Evolutionary conservation across 2,329 filamentous ascomycete genomes (phyloP), one percentile per base, ranked within the genome.

Genomic region (Ascochyta lentis): DNA sequence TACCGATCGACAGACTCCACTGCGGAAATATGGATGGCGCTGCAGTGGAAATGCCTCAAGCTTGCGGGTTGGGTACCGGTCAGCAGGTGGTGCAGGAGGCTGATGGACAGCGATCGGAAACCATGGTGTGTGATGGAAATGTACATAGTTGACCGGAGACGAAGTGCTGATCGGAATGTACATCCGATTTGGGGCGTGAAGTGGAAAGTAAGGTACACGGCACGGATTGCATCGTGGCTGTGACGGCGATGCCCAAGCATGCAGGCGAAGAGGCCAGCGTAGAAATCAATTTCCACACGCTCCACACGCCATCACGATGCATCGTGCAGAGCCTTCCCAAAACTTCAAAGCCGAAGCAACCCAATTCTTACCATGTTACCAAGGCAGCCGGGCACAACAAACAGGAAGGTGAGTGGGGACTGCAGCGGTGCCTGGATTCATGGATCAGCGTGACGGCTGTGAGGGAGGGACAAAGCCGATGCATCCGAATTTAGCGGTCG

Each of bases 331-430:
- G 33, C 3, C 6, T 3, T 15, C 22, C 3, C 1, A 41, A 42
- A 27, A 10, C 16, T 3, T 10, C 37, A 48, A 43, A 16, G 53
- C 53, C 53, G 53, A 56, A 47, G 47, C 47, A 56, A 59, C 22
- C 43, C 44, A 55, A 34, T 4, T 26, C 29, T 12, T 26, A 46
- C 38, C 37, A 33, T 42, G 42, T 56, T 44, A 43, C 47, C 53
- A 56, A 47, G 47, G 42, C 53, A 51, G 42, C 40, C 42, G 23
- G 34, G 23, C 56, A 58, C 51, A 66, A 62, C 54, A 63, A 64
- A 66, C 59, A 61, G 61, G 59, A 58, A 63, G 56, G 59, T 60
- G 62, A 37, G 41, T 55, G 59, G 54, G 55, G 54, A 27, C 40
- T 38, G 52, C 54, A 33, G 60, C 46, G 33, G 59, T 56, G 52